phyloP scores from a whole-genome alignment of 495 filamentous ascomycete genomes.

The Haplographium delicatum region DNA sequence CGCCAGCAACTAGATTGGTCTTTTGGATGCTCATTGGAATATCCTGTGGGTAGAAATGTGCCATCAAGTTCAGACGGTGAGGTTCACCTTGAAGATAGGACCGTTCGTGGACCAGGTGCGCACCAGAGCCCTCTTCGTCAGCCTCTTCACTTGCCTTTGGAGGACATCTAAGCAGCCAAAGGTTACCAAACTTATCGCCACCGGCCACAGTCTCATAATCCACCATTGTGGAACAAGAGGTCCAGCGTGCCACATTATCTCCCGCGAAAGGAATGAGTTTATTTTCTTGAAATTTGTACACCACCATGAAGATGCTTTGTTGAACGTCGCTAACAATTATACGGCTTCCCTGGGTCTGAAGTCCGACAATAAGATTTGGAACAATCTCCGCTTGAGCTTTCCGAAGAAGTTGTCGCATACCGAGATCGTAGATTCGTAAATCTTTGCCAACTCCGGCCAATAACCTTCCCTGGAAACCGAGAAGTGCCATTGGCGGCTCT shows the following conservation, averaged over 20 bases:
- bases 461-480: slow-evolving; percentile 87
- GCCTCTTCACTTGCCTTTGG: slow-evolving; percentile 79
- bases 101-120: slow-evolving; percentile 81
- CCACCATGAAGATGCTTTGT: slow-evolving; percentile 84
- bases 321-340: slow-evolving; percentile 89
- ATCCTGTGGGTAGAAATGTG: slow-evolving; percentile 86
- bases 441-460: slow-evolving; percentile 77
- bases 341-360: slow-evolving; percentile 87
- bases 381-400: slow-evolving; percentile 81
- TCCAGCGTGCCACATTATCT: slow-evolving; percentile 84
- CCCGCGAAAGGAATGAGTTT: slow-evolving; percentile 87
- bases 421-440: slow-evolving; percentile 84
- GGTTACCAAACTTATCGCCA: slow-evolving; percentile 95
- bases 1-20: slow-evolving; percentile 83
- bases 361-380: slow-evolving; percentile 74
- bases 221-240: slow-evolving; percentile 81
- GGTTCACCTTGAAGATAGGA: slow-evolving; percentile 85
- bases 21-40: slow-evolving; percentile 88
- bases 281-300: slow-evolving; percentile 91
- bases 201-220: slow-evolving; percentile 96
- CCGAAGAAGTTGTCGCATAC: slow-evolving; percentile 81
- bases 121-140: slow-evolving; percentile 88
- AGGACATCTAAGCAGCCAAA: slow-evolving; percentile 88
- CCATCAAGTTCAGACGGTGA: slow-evolving; percentile 75
- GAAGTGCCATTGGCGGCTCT: slow-evolving; percentile 80